Base-by-base conservation (phyloP, 2,329 filamentous ascomycete species). In the Epichloe baconii region DNA sequence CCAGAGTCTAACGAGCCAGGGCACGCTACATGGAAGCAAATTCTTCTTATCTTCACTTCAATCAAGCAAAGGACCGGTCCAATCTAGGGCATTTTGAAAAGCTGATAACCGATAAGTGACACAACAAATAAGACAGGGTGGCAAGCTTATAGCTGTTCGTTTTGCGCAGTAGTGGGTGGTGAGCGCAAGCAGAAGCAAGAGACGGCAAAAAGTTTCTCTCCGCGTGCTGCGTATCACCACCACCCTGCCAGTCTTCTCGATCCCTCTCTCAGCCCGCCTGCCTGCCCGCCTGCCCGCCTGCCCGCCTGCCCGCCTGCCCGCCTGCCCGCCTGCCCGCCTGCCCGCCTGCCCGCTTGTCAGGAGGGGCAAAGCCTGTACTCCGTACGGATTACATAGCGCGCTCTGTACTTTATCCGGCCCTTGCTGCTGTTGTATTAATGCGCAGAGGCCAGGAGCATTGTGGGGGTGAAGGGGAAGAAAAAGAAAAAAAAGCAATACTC, bases 381-480 rank as follows among this genome's bases (percentile, higher is more conserved):
- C 23, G 40, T 11, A 42, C 17, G 17, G 17, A 17, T 17, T 17
- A 17, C 6, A 23, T 1, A 14, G n/a, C 26, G 40, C n/a, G 40
- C 40, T 42, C 40, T 19, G 40, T 23, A 6, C 40, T 42, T 42
- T 19, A 42, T 21, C 15, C 19, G 21, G 21, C 34, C 42, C 26
- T 7, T 44, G 21, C 43, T 34, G 42, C 42, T 11, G 21, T 31
- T 4, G 26, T 19, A 21, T 21, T 11, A 11, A 31, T 31, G 10
- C 26, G 3, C 26, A 31, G 26, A 43, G 19, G 41, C 17, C 41
- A 21, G 17, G 41, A 43, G 17, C 41, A 17, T 43, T 17, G 8
- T 43, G 41, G 41, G 36, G 36, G 11, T 38, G 36, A 5, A 23
- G 19, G 7, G 19, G 1, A 3, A 59, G 54, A 55, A 49, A 56